Percentiles rank a stretch among this genome's conserved stretches.
Conservation (phyloP, 139 green algal genomes). For the Ostreobium quekettii region DNA sequence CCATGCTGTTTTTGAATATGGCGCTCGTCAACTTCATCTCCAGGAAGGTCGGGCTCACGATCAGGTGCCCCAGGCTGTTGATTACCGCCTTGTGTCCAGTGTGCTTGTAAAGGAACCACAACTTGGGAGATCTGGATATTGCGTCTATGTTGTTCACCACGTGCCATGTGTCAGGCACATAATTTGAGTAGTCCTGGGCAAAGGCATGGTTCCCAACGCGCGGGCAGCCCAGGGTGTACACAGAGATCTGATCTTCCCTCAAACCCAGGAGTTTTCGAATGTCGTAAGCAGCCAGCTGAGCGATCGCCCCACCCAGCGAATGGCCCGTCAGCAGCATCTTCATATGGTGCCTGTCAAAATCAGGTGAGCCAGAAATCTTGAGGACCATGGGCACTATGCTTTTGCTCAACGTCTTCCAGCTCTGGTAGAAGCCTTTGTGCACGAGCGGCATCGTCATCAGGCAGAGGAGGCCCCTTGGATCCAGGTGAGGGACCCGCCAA, state of each 20-base stretch:
- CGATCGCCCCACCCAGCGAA: conserved; percentile 13
- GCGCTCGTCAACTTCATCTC: background rate
- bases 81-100: conserved; percentile 38
- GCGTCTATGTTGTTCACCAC: conserved; percentile 47
- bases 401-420: too few relatives aligned
- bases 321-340: conserved; percentile 10
- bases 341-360: background rate
- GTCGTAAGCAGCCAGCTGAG: conserved; percentile 13
- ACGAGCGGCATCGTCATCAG: background rate
- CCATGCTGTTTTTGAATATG: background rate
- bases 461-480: background rate
- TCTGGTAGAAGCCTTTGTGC: background rate
- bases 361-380: background rate
- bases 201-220: conserved; percentile 43
- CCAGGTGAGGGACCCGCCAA: background rate
- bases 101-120: conserved; percentile 40
- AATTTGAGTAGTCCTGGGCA: conserved; percentile 28
- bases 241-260: background rate
- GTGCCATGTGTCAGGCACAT: conserved; percentile 48
- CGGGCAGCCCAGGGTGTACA: conserved; percentile 45
- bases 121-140: conserved; percentile 12
- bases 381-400: too few relatives aligned
- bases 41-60: conserved; percentile 26
- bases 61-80: conserved; percentile 34
- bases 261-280: background rate